Percentiles rank a stretch among this genome's conserved stretches.
phyloP scores from a whole-genome alignment of 1,284 basidiomycete species.

The Pascua sp. region DNA sequence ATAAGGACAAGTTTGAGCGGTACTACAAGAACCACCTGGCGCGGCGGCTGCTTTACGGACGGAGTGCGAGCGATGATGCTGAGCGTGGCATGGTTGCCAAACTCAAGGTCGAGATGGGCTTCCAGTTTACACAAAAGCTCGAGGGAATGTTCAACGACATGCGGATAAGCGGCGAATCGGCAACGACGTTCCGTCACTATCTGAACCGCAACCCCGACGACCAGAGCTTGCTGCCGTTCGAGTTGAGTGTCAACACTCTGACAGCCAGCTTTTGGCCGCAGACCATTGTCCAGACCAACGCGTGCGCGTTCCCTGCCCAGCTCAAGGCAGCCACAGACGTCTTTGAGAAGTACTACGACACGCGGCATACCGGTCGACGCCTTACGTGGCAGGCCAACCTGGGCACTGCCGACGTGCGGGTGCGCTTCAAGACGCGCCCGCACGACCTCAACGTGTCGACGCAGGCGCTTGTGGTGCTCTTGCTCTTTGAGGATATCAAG shows the following conservation, averaged over 20 bases:
- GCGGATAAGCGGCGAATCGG: constrained; percentile 80
- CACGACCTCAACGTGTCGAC: constrained; percentile 95
- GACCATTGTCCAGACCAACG: constrained; percentile 54
- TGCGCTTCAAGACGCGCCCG: constrained; percentile 70
- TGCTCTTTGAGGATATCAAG: constrained; percentile 74
- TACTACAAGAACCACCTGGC: constrained; percentile 98
- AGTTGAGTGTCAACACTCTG: constrained; percentile 81
- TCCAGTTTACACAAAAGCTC: constrained; percentile 95
- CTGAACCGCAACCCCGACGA: constrained; percentile 45
- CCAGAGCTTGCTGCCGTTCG: constrained; percentile 60
- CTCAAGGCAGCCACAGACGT: constrained; percentile 65
- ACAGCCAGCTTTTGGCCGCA: constrained; percentile 91
- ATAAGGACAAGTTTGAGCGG: constrained; percentile 96
- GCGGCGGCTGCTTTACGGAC: constrained; percentile 78
- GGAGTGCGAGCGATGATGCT: constrained; percentile 93
- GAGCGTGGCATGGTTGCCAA: constrained; percentile 97
- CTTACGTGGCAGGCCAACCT: constrained; percentile 92
- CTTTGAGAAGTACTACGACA: constrained; percentile 88
- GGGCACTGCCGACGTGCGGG: constrained; percentile 85
- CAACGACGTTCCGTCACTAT: constrained; percentile 61
- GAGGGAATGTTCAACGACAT: constrained; percentile 99
- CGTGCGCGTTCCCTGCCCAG: constrained; percentile 64
- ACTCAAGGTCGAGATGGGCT: constrained; percentile 88
- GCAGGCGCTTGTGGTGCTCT: constrained; percentile 78
- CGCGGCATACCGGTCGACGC: constrained; percentile 81